These are phyloP conservation scores for Ogataea parapolymorpha DNA, from an alignment of 805 yeast species.

Conservation along the genomic window DNA sequence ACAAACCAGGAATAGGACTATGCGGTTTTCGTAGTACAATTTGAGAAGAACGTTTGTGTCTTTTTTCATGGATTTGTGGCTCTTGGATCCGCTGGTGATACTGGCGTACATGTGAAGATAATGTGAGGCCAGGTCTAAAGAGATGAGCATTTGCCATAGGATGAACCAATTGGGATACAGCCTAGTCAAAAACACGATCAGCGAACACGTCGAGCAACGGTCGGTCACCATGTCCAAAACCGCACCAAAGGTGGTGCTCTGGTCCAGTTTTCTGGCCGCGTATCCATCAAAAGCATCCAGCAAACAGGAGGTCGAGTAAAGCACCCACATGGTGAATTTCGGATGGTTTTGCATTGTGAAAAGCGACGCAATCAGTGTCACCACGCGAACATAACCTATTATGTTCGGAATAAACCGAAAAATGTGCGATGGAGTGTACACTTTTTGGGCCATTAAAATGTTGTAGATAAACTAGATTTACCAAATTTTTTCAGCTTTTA, in stretches of 20 bases:
- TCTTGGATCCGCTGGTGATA: conserved; percentile 68
- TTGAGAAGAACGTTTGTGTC: conserved; percentile 69
- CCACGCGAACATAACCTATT: conserved; percentile 84
- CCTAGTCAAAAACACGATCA: conserved; percentile 80
- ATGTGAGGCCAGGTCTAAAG: conserved; percentile 87
- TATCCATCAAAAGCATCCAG: conserved; percentile 96
- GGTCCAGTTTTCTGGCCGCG: conserved; percentile 86
- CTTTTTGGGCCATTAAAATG: conserved; percentile 5
- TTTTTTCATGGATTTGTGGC: conserved; percentile 80
- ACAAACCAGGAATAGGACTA: conserved; percentile 82
- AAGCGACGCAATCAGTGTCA: conserved; percentile 78
- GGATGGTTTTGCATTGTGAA: conserved; percentile 84
- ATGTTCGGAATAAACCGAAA: conserved; percentile 84
- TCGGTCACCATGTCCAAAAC: conserved; percentile 99
- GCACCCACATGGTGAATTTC: conserved; percentile 58
- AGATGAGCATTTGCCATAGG: conserved; percentile 78
- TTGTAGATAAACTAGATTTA: conserved; percentile 1
- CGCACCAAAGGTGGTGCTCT: conserved; percentile 91
- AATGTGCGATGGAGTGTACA: conserved; percentile 38
- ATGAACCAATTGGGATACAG: conserved; percentile 69
- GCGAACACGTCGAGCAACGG: conserved; percentile 93
- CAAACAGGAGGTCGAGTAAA: conserved; percentile 85
- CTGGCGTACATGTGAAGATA: conserved; percentile 99
- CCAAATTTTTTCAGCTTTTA: background rate
- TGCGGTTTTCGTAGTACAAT: conserved; percentile 83